Conservation (phyloP, 257 asterid genomes). For the Gentiana straminea region DNA sequence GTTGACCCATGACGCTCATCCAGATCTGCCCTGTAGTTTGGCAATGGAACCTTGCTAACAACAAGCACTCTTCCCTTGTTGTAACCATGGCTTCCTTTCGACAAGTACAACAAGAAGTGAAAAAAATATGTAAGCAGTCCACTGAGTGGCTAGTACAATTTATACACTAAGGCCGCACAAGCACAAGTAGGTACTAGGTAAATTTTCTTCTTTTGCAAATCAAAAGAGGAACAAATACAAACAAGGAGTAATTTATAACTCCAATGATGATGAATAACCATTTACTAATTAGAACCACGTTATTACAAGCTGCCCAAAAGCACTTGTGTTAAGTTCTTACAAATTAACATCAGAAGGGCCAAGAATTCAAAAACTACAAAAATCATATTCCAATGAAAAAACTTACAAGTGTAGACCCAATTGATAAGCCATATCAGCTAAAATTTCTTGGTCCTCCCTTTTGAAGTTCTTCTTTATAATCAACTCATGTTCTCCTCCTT, state of each 20-base stretch:
- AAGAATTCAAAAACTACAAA: no score
- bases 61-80: conserved; percentile 87
- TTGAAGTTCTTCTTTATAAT: conserved; percentile 60
- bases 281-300: no score
- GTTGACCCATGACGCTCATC: conserved; percentile 88
- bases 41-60: conserved; percentile 85
- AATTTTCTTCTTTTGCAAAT: neutral
- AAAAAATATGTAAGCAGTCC: neutral
- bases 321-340: no score
- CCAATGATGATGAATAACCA: no score
- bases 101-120: conserved; percentile 28
- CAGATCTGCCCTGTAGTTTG: conserved; percentile 94
- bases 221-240: neutral
- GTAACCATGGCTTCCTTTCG: conserved; percentile 87
- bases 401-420: conserved; percentile 90
- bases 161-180: neutral
- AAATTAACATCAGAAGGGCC: no score
- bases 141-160: neutral
- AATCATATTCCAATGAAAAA: neutral
- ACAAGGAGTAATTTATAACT: neutral
- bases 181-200: neutral
- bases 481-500: conserved; percentile 83
- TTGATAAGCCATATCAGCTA: conserved; percentile 83
- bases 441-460: conserved; percentile 62
- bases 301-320: no score